Conservation (phyloP, 1,284 basidiomycete species). For the Fistulinella cinereoalba region DNA sequence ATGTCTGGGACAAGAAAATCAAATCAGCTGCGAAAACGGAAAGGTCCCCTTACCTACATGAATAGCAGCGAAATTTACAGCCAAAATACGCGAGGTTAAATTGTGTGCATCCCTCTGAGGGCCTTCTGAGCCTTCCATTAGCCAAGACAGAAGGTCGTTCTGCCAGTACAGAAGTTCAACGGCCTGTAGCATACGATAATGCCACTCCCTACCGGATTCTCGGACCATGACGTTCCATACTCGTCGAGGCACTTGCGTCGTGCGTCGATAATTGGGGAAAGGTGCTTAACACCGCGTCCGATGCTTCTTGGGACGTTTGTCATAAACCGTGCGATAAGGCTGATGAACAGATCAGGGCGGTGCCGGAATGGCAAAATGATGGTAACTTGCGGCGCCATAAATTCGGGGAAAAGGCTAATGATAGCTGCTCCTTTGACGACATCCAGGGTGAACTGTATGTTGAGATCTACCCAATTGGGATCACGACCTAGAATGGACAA, state of each 20-base stretch:
- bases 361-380: not conserved
- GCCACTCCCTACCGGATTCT: constrained; percentile 28
- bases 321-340: constrained; percentile 6
- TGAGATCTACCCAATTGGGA: constrained; percentile 35
- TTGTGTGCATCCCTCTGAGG: constrained; percentile 27
- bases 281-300: constrained; percentile 23
- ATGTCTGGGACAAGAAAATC: constrained; percentile 4
- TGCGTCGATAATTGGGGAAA: constrained; percentile 37
- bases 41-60: constrained; percentile 22
- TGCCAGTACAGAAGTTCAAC: constrained; percentile 10
- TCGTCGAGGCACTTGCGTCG: constrained; percentile 31
- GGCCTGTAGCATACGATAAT: not conserved
- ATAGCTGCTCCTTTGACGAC: constrained; percentile 30
- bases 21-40: not conserved
- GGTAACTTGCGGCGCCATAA: constrained; percentile 38
- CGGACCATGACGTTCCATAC: constrained; percentile 35
- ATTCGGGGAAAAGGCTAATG: constrained; percentile 37
- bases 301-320: constrained; percentile 2
- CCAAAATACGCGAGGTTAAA: constrained; percentile 35
- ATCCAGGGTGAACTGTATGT: constrained; percentile 34
- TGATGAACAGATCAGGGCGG: not conserved
- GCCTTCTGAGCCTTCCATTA: constrained; percentile 39
- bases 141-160: constrained; percentile 45
- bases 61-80: constrained; percentile 42
- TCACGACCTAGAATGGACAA: constrained; percentile 35